Evolutionary conservation across 164 flowering plant species (phyloP), one percentile per base, ranked within the genome.

Genomic region (Berberis thunbergii): DNA sequence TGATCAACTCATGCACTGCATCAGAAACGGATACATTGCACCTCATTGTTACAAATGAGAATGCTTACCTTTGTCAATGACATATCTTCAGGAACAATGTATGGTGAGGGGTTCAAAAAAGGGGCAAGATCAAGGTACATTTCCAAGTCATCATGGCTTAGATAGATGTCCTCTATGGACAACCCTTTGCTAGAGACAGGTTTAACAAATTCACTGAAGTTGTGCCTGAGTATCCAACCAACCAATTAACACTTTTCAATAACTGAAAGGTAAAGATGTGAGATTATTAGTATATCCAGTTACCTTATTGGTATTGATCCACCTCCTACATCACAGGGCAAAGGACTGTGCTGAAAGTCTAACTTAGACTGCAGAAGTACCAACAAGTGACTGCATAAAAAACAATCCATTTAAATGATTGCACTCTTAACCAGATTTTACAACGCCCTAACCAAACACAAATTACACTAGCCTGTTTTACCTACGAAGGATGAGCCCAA

Each of bases 111-210:
- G 64, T 95, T 95, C 66, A 95, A 64, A 75, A 87, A 87, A 46
- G 99, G 97, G 57, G 85, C 90, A 70, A 95, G 92, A 79, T 91
- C 99, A 73, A 95, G 82, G 78, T 86, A 89, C 99, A 91, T 91
- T 77, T 91, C 99, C 81, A 87, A 70, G 81, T 95, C 99, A 76
- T 91, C 99, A 44, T 83, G 69, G 73, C 77, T 84, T 41, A 89
- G 76, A 77, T 84, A 85, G 71, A 95, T 84, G 69, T 95, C 95
- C 53, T 84, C 75, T 67, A 95, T 78, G 41, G 86, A 78, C 60
- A 88, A 43, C 63, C 99, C 97, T 80, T 85, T 86, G 75, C 89
- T 89, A 42, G 99, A 89, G 74, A 76, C 96, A 57, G 99, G 99
- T 76, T 94, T 94, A 26, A 78, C 87, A 75, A 94, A 94, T 72